Evolutionary conservation across 345 rosid species (phyloP).

Genomic region (Gossypium raimondii): DNA sequence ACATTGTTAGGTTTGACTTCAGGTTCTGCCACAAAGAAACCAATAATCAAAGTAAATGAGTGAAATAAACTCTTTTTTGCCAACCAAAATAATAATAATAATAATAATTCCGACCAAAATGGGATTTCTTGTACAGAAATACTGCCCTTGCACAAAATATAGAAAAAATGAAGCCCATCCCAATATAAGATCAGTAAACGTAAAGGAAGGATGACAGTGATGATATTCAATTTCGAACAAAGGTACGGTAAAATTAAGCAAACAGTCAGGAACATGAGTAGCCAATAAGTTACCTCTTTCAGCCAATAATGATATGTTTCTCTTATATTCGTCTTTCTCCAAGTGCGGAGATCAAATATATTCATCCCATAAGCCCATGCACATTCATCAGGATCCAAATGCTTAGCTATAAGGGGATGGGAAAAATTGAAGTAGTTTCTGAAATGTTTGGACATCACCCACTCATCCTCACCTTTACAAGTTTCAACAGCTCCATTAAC

Average conservation of each 20-base stretch:
- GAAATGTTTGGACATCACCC: constrained; percentile 98
- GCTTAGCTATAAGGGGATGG: constrained; percentile 81
- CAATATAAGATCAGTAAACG: neutral
- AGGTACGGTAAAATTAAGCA: neutral
- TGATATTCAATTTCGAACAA: neutral
- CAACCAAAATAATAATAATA: no score
- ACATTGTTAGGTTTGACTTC: constrained; percentile 82
- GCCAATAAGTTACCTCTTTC: constrained; percentile 59
- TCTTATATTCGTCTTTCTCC: constrained; percentile 85
- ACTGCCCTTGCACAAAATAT: neutral
- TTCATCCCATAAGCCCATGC: constrained; percentile 99
- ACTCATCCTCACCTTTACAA: constrained; percentile 90
- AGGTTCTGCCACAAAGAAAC: constrained; percentile 55
- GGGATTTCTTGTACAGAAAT: neutral
- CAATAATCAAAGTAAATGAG: constrained; percentile 18
- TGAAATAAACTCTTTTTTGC: neutral
- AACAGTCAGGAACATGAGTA: neutral
- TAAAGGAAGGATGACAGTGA: constrained; percentile 1
- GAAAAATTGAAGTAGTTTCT: constrained; percentile 98
- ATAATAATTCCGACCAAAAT: neutral
- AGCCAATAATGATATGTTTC: constrained; percentile 96
- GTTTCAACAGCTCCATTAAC: constrained; percentile 99
- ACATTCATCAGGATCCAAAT: constrained; percentile 88
- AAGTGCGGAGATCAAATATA: constrained; percentile 78
- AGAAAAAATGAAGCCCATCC: neutral